Evolutionary conservation across 345 rosid genomes (phyloP), one percentile per base, ranked within the genome.

Genomic region (Arabis alpina): DNA sequence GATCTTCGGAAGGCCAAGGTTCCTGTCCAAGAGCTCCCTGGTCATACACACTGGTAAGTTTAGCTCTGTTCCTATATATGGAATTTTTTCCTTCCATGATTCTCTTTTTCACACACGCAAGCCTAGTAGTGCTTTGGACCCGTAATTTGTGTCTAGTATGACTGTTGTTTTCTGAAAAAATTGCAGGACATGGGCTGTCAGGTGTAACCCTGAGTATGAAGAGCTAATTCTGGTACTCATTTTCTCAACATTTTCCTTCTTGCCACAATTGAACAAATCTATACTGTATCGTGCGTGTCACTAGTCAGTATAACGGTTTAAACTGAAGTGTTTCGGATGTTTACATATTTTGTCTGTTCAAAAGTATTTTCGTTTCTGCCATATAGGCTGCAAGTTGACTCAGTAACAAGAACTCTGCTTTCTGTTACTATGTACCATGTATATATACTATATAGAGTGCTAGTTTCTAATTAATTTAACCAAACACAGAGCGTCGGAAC

Each of bases 131-230:
- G 77, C 61, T 24, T 43, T 66, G 30, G 43, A 54, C 52, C 41
- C 36, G 15, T 10, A 8, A 16, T 30, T 49, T 40, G 54, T 61
- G 7, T 52, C 61, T 41, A 4, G n/a, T 24, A 4, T 30, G 39
- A 45, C 44, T 54, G 41, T 57, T 19, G n/a, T 19, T 14, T 37
- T 50, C 14, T 43, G 60, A 42, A 41, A 24, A 12, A 32, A 8
- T 41, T 73, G 66, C 91, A 91, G 98, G 98, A 82, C 97, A 11
- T 91, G 98, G 91, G 85, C 92, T 60, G 89, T 91, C 44, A 82
- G 80, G 25, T 89, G 94, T 76, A 93, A 91, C 69, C 96, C 94
- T 52, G 88, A 91, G 77, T 87, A 83, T 54, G 88, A 82, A 53
- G 92, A 86, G 13, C 79, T 94, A 67, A 81, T 94, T 70, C 72